A percentile compares a stretch with the other conserved stretches of the same genome.
Conservation (phyloP, 331 rosid genomes). For the Prunus yedoensis region DNA sequence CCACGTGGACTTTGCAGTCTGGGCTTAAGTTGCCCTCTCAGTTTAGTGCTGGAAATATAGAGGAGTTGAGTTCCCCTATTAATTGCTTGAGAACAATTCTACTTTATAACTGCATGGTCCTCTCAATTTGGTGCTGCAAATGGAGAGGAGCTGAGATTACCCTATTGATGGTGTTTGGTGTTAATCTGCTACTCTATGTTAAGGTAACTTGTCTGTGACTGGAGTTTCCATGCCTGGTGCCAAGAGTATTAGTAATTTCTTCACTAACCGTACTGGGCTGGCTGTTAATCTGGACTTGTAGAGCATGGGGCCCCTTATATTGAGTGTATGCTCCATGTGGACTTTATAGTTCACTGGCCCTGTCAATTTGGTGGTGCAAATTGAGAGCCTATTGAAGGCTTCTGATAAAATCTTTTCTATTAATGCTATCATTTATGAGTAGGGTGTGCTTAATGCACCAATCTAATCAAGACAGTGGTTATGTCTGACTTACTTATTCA, state of each 20-base stretch:
- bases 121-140: slow-evolving; percentile 4
- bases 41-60: not conserved
- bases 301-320: too few relatives aligned
- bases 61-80: not conserved
- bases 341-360: too few relatives aligned
- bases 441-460: too few relatives aligned
- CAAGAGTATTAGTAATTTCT: not conserved
- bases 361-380: too few relatives aligned
- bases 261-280: not conserved
- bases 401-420: too few relatives aligned
- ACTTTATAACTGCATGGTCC: not conserved
- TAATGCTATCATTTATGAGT: too few relatives aligned
- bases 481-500: too few relatives aligned
- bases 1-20: not conserved
- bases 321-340: too few relatives aligned
- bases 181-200: slow-evolving; percentile 33
- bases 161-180: not conserved
- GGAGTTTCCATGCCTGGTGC: not conserved
- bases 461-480: too few relatives aligned
- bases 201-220: slow-evolving; percentile 42
- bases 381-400: too few relatives aligned
- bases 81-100: not conserved
- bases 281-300: too few relatives aligned
- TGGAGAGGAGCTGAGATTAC: not conserved
- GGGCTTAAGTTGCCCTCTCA: not conserved